These are phyloP conservation scores for Cladophialophora carrionii DNA, from an alignment of 2,329 filamentous ascomycete genomes.

Conservation along the genomic window DNA sequence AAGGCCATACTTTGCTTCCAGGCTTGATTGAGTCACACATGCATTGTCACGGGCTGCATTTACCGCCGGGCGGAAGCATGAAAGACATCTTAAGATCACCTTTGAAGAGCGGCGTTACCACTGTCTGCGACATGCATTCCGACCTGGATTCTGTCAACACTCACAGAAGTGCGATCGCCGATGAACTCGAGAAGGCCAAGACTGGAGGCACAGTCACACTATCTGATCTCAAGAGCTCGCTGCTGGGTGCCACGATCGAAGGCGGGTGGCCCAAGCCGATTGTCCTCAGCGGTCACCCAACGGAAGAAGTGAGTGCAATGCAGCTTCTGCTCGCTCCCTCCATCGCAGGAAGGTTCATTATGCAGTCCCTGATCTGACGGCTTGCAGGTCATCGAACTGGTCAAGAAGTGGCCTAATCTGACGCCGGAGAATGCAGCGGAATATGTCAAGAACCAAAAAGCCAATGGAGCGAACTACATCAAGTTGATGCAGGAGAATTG, in stretches of 20 bases:
- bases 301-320: conserved; percentile 40
- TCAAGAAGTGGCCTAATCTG: conserved; percentile 55
- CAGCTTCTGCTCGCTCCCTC: background rate
- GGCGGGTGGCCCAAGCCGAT: conserved; percentile 56
- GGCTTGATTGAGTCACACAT: conserved; percentile 38
- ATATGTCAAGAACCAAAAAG: conserved; percentile 35
- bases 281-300: conserved; percentile 31
- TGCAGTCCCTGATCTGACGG: conserved; percentile 5
- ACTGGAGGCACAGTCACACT: conserved; percentile 30
- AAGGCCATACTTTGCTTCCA: conserved; percentile 36
- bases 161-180: conserved; percentile 25
- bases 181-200: conserved; percentile 31
- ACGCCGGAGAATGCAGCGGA: conserved; percentile 47
- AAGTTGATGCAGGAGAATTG: conserved; percentile 40
- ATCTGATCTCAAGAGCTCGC: conserved; percentile 54
- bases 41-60: conserved; percentile 33
- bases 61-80: conserved; percentile 31
- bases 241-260: conserved; percentile 55
- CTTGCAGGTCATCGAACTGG: conserved; percentile 42
- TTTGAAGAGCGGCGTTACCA: conserved; percentile 37
- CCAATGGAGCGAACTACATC: conserved; percentile 38
- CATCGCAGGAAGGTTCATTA: background rate
- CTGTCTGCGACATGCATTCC: conserved; percentile 38
- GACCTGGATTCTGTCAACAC: conserved; percentile 31
- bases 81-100: conserved; percentile 29